phyloP scores from a whole-genome alignment of 257 asterid genomes.

The Plantago ovata region DNA sequence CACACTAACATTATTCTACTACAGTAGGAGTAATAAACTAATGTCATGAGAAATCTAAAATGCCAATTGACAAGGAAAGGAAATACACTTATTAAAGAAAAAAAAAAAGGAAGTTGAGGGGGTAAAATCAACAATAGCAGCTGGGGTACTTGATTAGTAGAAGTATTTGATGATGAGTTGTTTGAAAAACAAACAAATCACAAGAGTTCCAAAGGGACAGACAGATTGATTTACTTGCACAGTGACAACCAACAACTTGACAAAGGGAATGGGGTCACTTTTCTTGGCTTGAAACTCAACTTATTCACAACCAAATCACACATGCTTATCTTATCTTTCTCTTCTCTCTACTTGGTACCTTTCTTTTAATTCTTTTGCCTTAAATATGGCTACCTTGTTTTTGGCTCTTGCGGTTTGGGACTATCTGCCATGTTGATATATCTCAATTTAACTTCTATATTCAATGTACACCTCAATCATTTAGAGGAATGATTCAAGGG shows the following conservation, averaged over 20 bases:
- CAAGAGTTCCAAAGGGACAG: constrained; percentile 24
- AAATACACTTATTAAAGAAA: not conserved
- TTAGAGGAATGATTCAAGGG: too few species aligned
- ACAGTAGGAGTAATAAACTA: too few species aligned
- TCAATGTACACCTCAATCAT: too few species aligned
- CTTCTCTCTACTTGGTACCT: constrained; percentile 6
- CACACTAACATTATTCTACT: too few species aligned
- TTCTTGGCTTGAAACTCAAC: constrained; percentile 28
- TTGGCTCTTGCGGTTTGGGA: too few species aligned
- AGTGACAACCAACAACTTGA: constrained; percentile 36
- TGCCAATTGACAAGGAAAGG: constrained; percentile 21
- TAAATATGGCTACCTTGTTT: too few species aligned
- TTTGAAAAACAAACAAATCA: constrained; percentile 13
- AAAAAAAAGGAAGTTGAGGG: not conserved
- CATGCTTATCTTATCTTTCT: constrained; percentile 27
- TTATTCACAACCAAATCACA: constrained; percentile 12
- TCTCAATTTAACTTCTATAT: too few species aligned
- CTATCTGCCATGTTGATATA: too few species aligned
- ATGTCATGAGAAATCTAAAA: too few species aligned
- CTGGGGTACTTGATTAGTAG: constrained; percentile 17
- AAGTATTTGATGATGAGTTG: too few species aligned
- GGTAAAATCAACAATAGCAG: constrained; percentile 15
- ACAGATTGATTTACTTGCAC: constrained; percentile 20
- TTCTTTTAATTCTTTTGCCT: constrained; percentile 6
- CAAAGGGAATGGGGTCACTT: constrained; percentile 25